Conservation (phyloP, 805 yeast genomes). For the Tetrapisispora fleetii region DNA sequence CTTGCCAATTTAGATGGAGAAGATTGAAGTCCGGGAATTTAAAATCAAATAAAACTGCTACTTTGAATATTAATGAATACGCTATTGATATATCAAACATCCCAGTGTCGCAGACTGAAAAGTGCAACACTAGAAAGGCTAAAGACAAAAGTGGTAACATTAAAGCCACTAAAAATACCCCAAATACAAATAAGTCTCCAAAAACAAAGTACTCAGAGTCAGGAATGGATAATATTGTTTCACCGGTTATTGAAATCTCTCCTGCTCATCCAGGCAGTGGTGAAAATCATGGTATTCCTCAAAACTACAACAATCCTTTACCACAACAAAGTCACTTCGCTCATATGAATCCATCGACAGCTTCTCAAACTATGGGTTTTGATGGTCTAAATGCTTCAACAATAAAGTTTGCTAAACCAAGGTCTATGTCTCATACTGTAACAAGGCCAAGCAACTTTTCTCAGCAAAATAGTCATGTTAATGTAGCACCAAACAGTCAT, state of each 20-base stretch:
- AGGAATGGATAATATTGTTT: background rate
- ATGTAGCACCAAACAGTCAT: background rate
- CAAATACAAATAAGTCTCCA: background rate
- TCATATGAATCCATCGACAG: background rate
- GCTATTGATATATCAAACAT: background rate
- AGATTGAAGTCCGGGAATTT: conserved; percentile 42
- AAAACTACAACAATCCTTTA: background rate
- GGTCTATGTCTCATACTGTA: conserved; percentile 23
- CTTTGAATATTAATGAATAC: conserved; percentile 2
- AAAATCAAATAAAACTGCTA: conserved; percentile 27
- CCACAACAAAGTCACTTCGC: background rate
- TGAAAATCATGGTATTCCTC: background rate
- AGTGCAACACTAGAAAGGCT: background rate
- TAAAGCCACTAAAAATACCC: background rate
- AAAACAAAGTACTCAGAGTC: background rate
- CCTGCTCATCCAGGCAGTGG: background rate
- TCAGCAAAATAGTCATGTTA: background rate
- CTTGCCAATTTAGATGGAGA: conserved; percentile 87
- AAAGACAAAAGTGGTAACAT: background rate
- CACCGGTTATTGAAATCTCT: background rate
- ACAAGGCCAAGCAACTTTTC: conserved; percentile 8
- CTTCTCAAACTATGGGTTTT: background rate
- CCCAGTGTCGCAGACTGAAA: background rate
- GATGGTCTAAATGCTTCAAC: background rate
- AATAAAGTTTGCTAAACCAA: conserved; percentile 13